These are phyloP conservation scores for Hypoxylon intermedium DNA, from an alignment of 495 filamentous ascomycete species.

Conservation along the genomic window DNA sequence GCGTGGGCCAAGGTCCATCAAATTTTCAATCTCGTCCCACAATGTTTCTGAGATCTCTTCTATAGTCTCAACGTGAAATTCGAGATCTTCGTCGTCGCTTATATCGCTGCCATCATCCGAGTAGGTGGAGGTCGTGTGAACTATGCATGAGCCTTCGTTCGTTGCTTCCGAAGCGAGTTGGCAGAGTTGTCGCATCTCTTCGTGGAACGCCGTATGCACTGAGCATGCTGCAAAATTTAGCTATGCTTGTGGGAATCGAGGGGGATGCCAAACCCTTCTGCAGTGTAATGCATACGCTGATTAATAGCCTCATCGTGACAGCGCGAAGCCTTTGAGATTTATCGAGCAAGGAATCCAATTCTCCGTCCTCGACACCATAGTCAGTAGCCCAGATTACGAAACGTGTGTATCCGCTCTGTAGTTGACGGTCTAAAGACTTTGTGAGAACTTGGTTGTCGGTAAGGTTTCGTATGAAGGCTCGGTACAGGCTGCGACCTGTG, in stretches of 20 bases:
- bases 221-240: constrained; percentile 3
- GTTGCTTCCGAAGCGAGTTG: background rate
- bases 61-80: constrained; percentile 2
- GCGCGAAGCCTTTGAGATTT: constrained; percentile 1
- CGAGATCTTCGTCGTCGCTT: constrained; percentile 3
- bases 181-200: background rate
- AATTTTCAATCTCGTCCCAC: constrained; percentile 12
- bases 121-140: background rate
- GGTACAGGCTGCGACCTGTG: constrained; percentile 2
- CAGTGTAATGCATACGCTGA: constrained; percentile 1
- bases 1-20: constrained; percentile 24
- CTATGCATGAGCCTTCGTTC: constrained; percentile 1
- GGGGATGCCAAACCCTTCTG: background rate
- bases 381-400: constrained; percentile 9
- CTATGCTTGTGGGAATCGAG: background rate
- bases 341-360: background rate
- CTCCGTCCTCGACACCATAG: background rate
- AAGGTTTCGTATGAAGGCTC: background rate
- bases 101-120: constrained; percentile 2
- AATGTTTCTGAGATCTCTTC: constrained; percentile 16
- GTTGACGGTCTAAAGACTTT: constrained; percentile 4
- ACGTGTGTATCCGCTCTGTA: background rate
- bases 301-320: constrained; percentile 3
- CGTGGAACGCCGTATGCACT: background rate
- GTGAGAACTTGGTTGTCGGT: background rate